Conservation (phyloP, 129 eudicot genomes). For the Rutidosis leptorrhynchoides region DNA sequence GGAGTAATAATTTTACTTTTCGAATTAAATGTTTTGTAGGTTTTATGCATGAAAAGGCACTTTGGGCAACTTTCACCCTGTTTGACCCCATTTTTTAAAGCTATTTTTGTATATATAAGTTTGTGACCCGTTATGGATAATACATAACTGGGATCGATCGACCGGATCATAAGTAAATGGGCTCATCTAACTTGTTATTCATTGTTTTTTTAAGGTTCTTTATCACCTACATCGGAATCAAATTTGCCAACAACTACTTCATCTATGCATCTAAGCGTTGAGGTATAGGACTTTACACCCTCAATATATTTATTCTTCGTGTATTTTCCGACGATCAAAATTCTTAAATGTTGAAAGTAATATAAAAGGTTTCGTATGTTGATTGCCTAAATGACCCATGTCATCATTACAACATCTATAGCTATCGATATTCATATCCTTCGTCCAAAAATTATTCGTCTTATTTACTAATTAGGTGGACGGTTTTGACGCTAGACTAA, state of each 20-base stretch:
- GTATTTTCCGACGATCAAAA: neutral
- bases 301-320: neutral
- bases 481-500: neutral
- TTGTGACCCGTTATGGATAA: neutral
- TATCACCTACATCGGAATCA: constrained; percentile 29
- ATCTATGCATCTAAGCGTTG: constrained; percentile 32
- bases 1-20: neutral
- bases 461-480: neutral
- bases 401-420: neutral
- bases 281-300: constrained; percentile 30
- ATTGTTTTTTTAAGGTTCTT: constrained; percentile 35
- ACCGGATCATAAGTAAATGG: neutral
- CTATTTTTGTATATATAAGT: neutral
- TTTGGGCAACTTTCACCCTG: neutral
- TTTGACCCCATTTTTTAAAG: neutral
- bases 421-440: neutral
- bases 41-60: neutral
- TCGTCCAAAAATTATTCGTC: neutral
- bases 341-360: constrained; percentile 6
- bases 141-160: neutral
- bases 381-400: neutral
- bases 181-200: constrained; percentile 6
- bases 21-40: neutral
- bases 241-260: constrained; percentile 30
- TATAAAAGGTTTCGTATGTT: neutral